These are phyloP conservation scores for Phanerochaete carnosa DNA, from an alignment of 768 basidiomycete species.

Conservation along the genomic window DNA sequence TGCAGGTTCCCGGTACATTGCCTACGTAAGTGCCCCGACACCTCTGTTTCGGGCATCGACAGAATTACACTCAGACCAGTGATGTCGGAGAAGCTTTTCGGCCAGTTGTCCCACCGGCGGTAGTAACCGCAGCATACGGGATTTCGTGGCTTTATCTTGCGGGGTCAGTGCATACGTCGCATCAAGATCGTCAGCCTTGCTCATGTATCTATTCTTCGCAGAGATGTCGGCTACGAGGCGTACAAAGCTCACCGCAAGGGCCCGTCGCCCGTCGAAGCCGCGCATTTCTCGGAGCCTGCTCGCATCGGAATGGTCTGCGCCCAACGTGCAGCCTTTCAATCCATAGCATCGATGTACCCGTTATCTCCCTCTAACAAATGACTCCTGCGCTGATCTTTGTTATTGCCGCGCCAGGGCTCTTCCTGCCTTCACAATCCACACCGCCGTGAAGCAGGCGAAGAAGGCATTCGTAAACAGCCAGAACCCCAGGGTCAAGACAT, in stretches of 20 bases:
- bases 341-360: constrained; percentile 73
- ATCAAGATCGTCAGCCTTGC: not conserved
- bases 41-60: constrained; percentile 15
- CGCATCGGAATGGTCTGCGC: constrained; percentile 68
- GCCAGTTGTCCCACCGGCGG: constrained; percentile 67
- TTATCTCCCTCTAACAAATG: constrained; percentile 13
- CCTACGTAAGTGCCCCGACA: constrained; percentile 52
- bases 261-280: constrained; percentile 64
- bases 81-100: constrained; percentile 84
- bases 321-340: constrained; percentile 78
- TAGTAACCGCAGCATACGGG: constrained; percentile 77
- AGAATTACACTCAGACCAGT: constrained; percentile 51
- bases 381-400: constrained; percentile 4
- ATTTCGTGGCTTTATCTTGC: constrained; percentile 79
- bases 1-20: constrained; percentile 68
- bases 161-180: constrained; percentile 36
- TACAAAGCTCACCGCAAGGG: constrained; percentile 73
- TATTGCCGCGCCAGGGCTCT: constrained; percentile 57
- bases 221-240: constrained; percentile 77
- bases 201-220: constrained; percentile 15
- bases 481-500: constrained; percentile 56
- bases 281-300: constrained; percentile 65
- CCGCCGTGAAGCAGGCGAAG: constrained; percentile 70
- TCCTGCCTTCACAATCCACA: constrained; percentile 84
- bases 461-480: constrained; percentile 59